Conservation (phyloP, 306 rosid species). For the Malus asiatica region DNA sequence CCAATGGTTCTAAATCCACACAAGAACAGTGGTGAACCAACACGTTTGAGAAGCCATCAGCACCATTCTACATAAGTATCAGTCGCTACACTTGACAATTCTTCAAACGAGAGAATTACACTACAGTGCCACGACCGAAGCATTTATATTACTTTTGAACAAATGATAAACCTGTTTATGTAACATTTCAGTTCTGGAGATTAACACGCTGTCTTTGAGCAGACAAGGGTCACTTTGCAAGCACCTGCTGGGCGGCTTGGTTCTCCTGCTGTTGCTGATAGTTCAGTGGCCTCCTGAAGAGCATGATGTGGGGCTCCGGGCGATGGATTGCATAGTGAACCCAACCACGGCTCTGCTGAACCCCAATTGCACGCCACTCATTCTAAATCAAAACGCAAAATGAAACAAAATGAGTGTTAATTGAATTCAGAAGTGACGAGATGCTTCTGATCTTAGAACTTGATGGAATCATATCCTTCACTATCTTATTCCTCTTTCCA, state of each 20-base stretch:
- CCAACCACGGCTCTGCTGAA: slow-evolving; percentile 99
- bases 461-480: neutral
- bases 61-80: neutral
- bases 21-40: slow-evolving; percentile 8
- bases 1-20: neutral
- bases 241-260: slow-evolving; percentile 59
- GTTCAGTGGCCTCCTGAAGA: slow-evolving; percentile 90
- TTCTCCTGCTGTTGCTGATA: slow-evolving; percentile 84
- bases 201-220: neutral
- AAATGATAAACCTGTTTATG: slow-evolving; percentile 19
- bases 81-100: slow-evolving; percentile 16
- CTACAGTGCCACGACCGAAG: slow-evolving; percentile 5
- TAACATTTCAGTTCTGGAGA: slow-evolving; percentile 18
- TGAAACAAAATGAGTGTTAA: neutral
- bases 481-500: neutral
- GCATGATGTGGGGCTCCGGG: slow-evolving; percentile 96
- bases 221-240: slow-evolving; percentile 39
- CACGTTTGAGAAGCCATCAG: slow-evolving; percentile 2
- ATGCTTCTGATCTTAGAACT: neutral
- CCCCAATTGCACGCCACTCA: slow-evolving; percentile 93
- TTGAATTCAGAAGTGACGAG: neutral
- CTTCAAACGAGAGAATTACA: slow-evolving; percentile 51
- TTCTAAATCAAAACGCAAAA: slow-evolving; percentile 30
- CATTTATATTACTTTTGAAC: slow-evolving; percentile 1
- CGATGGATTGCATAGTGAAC: slow-evolving; percentile 92